phyloP scores from a whole-genome alignment of 2,329 filamentous ascomycete genomes.

The Venturia carpophila region DNA sequence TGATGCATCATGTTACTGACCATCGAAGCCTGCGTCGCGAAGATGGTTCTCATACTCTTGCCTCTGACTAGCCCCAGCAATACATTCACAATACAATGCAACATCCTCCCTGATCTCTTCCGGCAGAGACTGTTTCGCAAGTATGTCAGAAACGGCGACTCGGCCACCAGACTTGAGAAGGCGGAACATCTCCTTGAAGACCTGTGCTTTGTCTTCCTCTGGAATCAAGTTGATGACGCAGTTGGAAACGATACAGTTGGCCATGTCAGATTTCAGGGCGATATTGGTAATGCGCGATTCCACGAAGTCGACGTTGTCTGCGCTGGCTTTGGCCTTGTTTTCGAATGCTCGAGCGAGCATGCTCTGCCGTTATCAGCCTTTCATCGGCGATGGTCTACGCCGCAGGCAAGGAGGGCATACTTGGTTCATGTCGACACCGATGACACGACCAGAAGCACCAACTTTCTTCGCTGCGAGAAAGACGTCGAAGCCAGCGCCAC shows the following conservation, averaged over 20 bases:
- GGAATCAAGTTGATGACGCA: constrained; percentile 37
- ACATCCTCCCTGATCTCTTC: constrained; percentile 42
- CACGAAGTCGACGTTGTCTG: constrained; percentile 45
- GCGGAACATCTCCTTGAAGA: constrained; percentile 52
- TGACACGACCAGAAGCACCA: constrained; percentile 40
- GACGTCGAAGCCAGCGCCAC: constrained; percentile 51
- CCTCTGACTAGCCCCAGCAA: constrained; percentile 49
- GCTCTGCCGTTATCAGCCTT: constrained; percentile 32
- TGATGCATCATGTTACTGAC: constrained; percentile 27
- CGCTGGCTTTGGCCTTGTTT: constrained; percentile 34
- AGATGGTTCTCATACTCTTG: constrained; percentile 47
- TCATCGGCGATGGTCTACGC: not conserved
- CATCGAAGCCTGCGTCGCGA: constrained; percentile 42
- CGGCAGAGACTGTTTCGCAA: constrained; percentile 44
- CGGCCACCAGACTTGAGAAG: constrained; percentile 51
- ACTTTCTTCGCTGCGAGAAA: constrained; percentile 48
- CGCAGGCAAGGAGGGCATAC: constrained; percentile 26
- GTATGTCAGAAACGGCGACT: constrained; percentile 53
- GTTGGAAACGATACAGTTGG: constrained; percentile 55
- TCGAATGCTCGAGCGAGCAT: constrained; percentile 47
- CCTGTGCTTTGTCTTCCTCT: constrained; percentile 22
- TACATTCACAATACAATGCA: constrained; percentile 52
- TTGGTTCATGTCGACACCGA: constrained; percentile 55
- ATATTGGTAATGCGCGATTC: constrained; percentile 46
- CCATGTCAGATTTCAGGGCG: constrained; percentile 35